Conservation (phyloP, 345 rosid genomes). For the Brassica rapa region DNA sequence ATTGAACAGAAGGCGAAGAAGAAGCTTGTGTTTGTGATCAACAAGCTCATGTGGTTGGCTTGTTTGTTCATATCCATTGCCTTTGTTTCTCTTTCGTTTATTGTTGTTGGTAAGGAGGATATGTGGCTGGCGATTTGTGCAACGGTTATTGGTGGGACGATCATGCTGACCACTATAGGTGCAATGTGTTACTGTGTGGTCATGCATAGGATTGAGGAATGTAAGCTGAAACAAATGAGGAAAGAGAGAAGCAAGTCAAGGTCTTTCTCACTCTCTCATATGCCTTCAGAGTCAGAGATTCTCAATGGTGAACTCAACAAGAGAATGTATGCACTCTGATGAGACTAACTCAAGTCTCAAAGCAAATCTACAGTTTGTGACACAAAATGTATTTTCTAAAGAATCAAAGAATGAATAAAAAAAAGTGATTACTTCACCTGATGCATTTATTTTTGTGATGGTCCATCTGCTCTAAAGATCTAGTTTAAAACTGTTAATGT, state of each 20-base stretch:
- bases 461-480: conserved; percentile 31
- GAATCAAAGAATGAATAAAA: conserved; percentile 31
- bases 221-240: background rate
- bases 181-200: conserved; percentile 69
- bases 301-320: conserved; percentile 45
- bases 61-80: conserved; percentile 86
- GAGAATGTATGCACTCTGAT: conserved; percentile 22
- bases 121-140: conserved; percentile 76
- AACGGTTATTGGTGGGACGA: conserved; percentile 65
- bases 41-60: conserved; percentile 96
- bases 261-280: conserved; percentile 63
- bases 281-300: conserved; percentile 51
- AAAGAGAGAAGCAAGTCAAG: conserved; percentile 36
- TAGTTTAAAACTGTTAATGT: conserved; percentile 13
- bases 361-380: background rate
- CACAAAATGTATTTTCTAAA: background rate
- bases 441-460: conserved; percentile 13
- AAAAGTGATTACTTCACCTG: conserved; percentile 27
- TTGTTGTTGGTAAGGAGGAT: conserved; percentile 71
- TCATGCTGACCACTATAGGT: conserved; percentile 91
- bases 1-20: conserved; percentile 90
- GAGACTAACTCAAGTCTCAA: conserved; percentile 36
- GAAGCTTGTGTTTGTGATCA: conserved; percentile 92
- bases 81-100: conserved; percentile 78
- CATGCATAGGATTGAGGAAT: background rate